Evolutionary conservation across 345 rosid species (phyloP).

Genomic region (thale cress (Arabidopsis thaliana)): TAIR10.1 NC_003075.7:7108001-7108500

Average conservation of each 20-base stretch:
- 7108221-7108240: constrained; percentile 87
- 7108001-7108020: constrained; percentile 81
- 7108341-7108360: constrained; percentile 77
- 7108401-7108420: constrained; percentile 72
- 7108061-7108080: constrained; percentile 83
- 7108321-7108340: constrained; percentile 83
- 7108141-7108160: background rate
- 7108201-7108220: constrained; percentile 67
- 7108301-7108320: constrained; percentile 93
- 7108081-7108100: constrained; percentile 95
- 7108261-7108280: constrained; percentile 92
- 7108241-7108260: constrained; percentile 95
- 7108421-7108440: constrained; percentile 90
- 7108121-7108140: background rate
- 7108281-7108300: constrained; percentile 92
- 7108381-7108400: constrained; percentile 77
- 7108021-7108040: constrained; percentile 74
- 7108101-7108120: constrained; percentile 74
- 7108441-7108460: constrained; percentile 56
- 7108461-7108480: background rate
- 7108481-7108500: background rate
- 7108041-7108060: constrained; percentile 80
- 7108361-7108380: constrained; percentile 77
- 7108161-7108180: background rate
- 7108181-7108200: background rate